Percentiles rank a stretch among this genome's conserved stretches.
Conservation (phyloP, 2,329 filamentous ascomycete species). For the Hymenoscyphus fraxineus region DNA sequence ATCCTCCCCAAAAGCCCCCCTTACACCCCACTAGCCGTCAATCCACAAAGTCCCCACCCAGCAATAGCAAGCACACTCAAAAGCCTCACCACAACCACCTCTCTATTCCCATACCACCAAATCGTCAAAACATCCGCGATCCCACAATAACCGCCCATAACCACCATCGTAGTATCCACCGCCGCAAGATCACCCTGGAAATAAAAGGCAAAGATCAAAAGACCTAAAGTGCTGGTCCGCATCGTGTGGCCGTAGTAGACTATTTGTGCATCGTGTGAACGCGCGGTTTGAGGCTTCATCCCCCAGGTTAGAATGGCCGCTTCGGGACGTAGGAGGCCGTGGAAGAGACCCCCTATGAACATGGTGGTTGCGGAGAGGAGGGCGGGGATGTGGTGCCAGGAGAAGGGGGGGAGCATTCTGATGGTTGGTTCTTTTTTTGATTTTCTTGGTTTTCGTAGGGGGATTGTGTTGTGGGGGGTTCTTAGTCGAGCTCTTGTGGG, state of each 20-base stretch:
- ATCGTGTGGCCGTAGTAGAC: slow-evolving; percentile 11
- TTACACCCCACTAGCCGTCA: slow-evolving; percentile 1
- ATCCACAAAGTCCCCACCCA: slow-evolving; percentile 5
- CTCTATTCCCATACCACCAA: slow-evolving; percentile 6
- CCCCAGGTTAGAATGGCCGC: slow-evolving; percentile 9
- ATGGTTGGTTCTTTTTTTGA: neutral
- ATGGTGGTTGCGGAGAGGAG: slow-evolving; percentile 8
- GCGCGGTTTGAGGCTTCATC: slow-evolving; percentile 3
- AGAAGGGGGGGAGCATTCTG: slow-evolving; percentile 2
- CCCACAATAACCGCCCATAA: slow-evolving; percentile 9
- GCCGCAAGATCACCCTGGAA: slow-evolving; percentile 4
- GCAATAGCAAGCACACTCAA: slow-evolving; percentile 7
- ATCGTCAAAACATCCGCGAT: slow-evolving; percentile 10
- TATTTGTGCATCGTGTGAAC: slow-evolving; percentile 8
- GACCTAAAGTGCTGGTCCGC: slow-evolving; percentile 10
- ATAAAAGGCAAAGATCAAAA: slow-evolving; percentile 5
- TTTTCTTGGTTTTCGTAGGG: neutral
- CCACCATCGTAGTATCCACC: slow-evolving; percentile 8
- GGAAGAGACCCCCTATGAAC: slow-evolving; percentile 6
- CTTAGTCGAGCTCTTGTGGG: no score
- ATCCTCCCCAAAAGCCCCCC: no score
- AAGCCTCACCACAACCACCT: slow-evolving; percentile 4
- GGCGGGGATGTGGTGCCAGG: slow-evolving; percentile 8
- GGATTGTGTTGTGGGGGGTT: no score
- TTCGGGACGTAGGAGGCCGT: slow-evolving; percentile 4